Percentiles rank a stretch among this genome's conserved stretches.
These are phyloP conservation scores for Tuber microsphaerosporum DNA, from an alignment of 495 filamentous ascomycete genomes.

Conservation along the genomic window DNA sequence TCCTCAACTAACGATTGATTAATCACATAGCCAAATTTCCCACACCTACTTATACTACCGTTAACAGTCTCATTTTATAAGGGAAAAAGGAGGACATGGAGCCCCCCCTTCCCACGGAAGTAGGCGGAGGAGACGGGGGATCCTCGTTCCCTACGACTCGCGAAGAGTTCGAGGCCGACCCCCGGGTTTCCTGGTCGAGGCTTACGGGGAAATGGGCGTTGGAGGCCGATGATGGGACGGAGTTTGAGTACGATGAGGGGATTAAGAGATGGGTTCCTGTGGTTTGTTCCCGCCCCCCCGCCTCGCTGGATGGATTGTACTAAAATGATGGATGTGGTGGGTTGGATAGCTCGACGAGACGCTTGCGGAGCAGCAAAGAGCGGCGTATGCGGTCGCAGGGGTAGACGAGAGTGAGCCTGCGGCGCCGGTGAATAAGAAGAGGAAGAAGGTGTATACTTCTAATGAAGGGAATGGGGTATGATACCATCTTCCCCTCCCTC, in stretches of 20 bases:
- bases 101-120: background rate
- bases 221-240: conserved; percentile 74
- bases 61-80: background rate
- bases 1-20: background rate
- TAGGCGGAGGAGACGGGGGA: background rate
- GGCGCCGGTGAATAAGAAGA: conserved; percentile 56
- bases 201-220: conserved; percentile 72
- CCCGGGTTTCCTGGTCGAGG: conserved; percentile 78
- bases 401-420: conserved; percentile 58
- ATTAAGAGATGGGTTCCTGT: conserved; percentile 73
- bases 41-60: background rate
- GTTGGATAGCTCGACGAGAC: conserved; percentile 63
- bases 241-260: conserved; percentile 70
- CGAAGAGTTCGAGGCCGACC: conserved; percentile 70
- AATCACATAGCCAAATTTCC: background rate
- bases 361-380: conserved; percentile 67
- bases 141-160: conserved; percentile 60
- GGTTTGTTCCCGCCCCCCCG: conserved; percentile 45
- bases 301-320: background rate
- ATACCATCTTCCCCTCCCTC: background rate
- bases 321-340: conserved; percentile 3
- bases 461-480: conserved; percentile 33
- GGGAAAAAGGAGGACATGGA: background rate
- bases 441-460: conserved; percentile 58
- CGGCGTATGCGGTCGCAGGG: conserved; percentile 62